phyloP scores from a whole-genome alignment of 2,329 filamentous ascomycete genomes.

The Purpureocillium takamizusanense region DNA sequence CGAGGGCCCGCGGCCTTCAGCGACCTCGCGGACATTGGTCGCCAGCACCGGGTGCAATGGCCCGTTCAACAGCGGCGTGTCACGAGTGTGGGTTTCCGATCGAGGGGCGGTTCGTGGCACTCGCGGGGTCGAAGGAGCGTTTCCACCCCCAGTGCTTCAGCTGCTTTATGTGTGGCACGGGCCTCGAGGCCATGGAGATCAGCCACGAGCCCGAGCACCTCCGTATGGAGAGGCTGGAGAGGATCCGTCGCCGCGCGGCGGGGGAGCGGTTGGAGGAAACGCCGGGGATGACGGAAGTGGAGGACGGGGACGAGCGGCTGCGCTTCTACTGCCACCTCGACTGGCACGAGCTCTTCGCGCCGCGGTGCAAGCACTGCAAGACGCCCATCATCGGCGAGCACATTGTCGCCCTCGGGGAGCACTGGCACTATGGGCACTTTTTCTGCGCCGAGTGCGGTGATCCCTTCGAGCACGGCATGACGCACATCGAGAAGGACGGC shows the following conservation, averaged over 20 bases:
- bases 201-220: conserved; percentile 77
- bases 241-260: conserved; percentile 54
- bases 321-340: conserved; percentile 98
- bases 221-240: conserved; percentile 61
- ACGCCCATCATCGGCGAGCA: conserved; percentile 96
- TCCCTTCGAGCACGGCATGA: conserved; percentile 68
- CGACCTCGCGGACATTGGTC: conserved; percentile 49
- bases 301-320: conserved; percentile 63
- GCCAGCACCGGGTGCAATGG: conserved; percentile 35
- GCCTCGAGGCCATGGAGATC: conserved; percentile 91
- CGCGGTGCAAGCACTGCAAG: conserved; percentile 89
- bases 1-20: conserved; percentile 25
- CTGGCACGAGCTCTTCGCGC: conserved; percentile 90
- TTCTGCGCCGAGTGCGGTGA: conserved; percentile 99
- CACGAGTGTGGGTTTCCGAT: conserved; percentile 79
- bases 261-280: conserved; percentile 53
- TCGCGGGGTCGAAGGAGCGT: conserved; percentile 61
- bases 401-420: conserved; percentile 83
- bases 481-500: conserved; percentile 85
- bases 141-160: conserved; percentile 93
- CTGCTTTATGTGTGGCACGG: conserved; percentile 79
- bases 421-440: conserved; percentile 97
- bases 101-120: conserved; percentile 79
- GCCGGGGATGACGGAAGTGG: conserved; percentile 53
- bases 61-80: conserved; percentile 61